Conservation (phyloP, 169 alveolate species). For the Eimeria brunetti region DNA sequence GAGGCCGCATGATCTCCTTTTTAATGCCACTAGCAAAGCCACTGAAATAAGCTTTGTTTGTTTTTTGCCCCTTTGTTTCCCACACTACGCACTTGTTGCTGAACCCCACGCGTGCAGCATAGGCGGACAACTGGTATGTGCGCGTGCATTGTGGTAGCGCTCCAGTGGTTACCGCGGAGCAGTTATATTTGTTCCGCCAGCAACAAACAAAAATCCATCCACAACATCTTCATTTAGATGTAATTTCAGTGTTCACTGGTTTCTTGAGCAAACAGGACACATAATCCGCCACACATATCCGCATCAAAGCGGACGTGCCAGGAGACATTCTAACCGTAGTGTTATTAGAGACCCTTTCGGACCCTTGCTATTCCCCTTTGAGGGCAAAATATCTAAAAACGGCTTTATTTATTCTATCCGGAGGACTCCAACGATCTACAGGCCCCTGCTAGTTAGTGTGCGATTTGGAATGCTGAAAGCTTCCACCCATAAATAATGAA, state of each 20-base stretch:
- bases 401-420: no score
- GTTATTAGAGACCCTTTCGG: not conserved
- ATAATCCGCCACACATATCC: not conserved
- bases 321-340: not conserved
- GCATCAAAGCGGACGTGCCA: not conserved
- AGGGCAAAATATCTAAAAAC: not conserved
- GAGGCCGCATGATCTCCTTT: not conserved
- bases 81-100: not conserved
- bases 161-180: not conserved
- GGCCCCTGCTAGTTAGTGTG: no score
- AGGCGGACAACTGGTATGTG: not conserved
- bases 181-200: not conserved
- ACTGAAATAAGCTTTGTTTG: not conserved
- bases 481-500: no score
- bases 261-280: not conserved
- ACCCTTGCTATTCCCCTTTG: not conserved
- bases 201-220: not conserved
- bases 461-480: no score
- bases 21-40: not conserved
- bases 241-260: not conserved
- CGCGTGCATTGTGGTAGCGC: not conserved
- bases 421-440: no score
- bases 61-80: not conserved
- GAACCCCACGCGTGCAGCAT: slow-evolving; percentile 19
- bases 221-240: not conserved